Base-by-base conservation (phyloP, 1,284 basidiomycete species). In the Cutaneotrichosporon dermatis region DNA sequence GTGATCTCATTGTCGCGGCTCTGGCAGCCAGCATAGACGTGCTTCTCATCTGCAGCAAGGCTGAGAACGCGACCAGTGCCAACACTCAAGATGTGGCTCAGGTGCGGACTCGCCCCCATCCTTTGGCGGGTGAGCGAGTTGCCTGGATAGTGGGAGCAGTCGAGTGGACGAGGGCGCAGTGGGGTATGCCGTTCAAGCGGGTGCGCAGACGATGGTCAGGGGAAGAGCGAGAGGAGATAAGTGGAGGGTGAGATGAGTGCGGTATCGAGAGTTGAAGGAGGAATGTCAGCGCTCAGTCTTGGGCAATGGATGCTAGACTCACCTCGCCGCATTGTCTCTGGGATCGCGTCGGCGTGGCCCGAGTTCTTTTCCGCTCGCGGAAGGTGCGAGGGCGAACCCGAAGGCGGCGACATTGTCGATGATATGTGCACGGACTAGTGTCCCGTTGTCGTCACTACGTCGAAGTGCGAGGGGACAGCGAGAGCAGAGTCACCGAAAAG, bases 1-100 rank as follows among this genome's bases (percentile, higher is more conserved):
- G 81, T 72, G 67, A 90, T 89, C 54, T 85, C 86, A 59, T 86
- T 91, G 68, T 88, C 84, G 58, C 84, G 81, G 56, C 84, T 85
- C 72, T 94, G 92, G 66, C 86, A 89, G 1, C 92, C 92, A 46
- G 87, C 89, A 71, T 88, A 95, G 55, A 95, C 88, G 70, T 88
- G 83, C 5, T 81, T 74, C 4, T 83, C 83, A 69, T 88, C 86
- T 2, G 88, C 85, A 15, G 86, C 87, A 5, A 94, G 79, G 71
- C 88, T 86, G 42, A 93, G 80, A 2, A 92, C 86, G 25, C 73
- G 63, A 0, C 74, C 75, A 13, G 66, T 63, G 15, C 74, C 75
- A 6, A 76, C 75, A 51, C 66, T 73, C 15, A 79, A 67, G 45
- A 79, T 56, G 63, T 79, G 77, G n/a, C 69, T 71, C 44, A 77